These are phyloP conservation scores for Calendula officinalis DNA, from an alignment of 129 eudicot species.

Conservation along the genomic window DNA sequence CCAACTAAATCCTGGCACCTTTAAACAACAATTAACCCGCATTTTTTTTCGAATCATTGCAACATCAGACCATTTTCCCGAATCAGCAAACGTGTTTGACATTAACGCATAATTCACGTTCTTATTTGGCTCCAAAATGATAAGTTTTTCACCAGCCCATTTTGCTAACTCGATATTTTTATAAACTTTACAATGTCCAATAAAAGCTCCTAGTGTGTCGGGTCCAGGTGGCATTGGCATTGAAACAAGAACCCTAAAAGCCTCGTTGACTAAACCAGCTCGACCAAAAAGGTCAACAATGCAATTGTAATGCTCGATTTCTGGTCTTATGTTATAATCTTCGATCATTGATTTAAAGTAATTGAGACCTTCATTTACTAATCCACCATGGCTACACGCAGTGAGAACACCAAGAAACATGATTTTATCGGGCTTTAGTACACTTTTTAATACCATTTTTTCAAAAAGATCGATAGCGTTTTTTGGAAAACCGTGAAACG, in stretches of 20 bases:
- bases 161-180: conserved; percentile 47
- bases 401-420: conserved; percentile 63
- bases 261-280: conserved; percentile 52
- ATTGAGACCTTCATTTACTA: conserved; percentile 49
- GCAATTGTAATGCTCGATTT: conserved; percentile 58
- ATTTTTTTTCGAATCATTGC: conserved; percentile 45
- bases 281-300: conserved; percentile 69
- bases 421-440: conserved; percentile 45
- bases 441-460: conserved; percentile 34
- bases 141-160: conserved; percentile 57
- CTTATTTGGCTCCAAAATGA: conserved; percentile 45
- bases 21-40: conserved; percentile 37
- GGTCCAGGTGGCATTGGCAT: conserved; percentile 47
- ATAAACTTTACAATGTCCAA: conserved; percentile 57
- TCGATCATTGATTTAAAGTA: conserved; percentile 52
- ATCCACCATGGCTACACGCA: conserved; percentile 68
- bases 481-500: conserved; percentile 51
- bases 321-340: conserved; percentile 42
- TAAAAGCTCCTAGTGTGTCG: conserved; percentile 52
- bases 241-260: conserved; percentile 36
- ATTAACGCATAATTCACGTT: conserved; percentile 46
- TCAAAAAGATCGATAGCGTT: conserved; percentile 46
- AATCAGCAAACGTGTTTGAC: conserved; percentile 50
- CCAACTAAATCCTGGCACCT: conserved; percentile 70
- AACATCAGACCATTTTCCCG: conserved; percentile 49